These are phyloP conservation scores for Erucastrum elatum DNA, from an alignment of 345 rosid species.

Conservation along the genomic window DNA sequence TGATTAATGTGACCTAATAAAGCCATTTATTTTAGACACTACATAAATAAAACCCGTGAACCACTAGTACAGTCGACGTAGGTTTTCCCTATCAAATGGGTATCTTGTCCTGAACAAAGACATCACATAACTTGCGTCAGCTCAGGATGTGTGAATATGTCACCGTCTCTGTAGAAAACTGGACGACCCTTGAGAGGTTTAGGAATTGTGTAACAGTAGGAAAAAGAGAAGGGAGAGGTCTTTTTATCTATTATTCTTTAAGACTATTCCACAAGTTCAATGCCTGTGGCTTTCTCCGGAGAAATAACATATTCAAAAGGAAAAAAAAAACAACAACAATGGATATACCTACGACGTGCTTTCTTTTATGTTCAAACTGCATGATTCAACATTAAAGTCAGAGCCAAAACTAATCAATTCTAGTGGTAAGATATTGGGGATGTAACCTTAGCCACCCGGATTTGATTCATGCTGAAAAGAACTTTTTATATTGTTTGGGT, in stretches of 20 bases:
- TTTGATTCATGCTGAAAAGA: too few relatives aligned
- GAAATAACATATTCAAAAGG: not conserved
- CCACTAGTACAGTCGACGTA: not conserved
- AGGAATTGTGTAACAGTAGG: not conserved
- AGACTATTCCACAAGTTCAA: constrained; percentile 17
- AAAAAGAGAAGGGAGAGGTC: not conserved
- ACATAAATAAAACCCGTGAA: not conserved
- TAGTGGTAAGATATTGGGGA: too few relatives aligned
- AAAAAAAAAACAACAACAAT: constrained; percentile 10
- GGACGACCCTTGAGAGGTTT: constrained; percentile 16
- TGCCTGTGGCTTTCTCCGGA: not conserved
- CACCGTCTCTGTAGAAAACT: constrained; percentile 22
- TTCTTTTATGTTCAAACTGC: too few relatives aligned
- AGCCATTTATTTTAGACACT: not conserved
- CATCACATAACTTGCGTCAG: constrained; percentile 5
- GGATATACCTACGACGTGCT: not conserved
- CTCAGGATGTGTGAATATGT: constrained; percentile 8
- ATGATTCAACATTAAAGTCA: too few relatives aligned
- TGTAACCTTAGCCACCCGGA: too few relatives aligned
- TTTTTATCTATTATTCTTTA: constrained; percentile 13
- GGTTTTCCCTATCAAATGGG: not conserved
- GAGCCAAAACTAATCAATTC: too few relatives aligned
- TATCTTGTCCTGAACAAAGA: not conserved
- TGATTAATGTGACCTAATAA: not conserved
- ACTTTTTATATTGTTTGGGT: too few relatives aligned